Evolutionary conservation across 2,329 filamentous ascomycete species (phyloP).

Genomic region (Pyricularia grisea): DNA sequence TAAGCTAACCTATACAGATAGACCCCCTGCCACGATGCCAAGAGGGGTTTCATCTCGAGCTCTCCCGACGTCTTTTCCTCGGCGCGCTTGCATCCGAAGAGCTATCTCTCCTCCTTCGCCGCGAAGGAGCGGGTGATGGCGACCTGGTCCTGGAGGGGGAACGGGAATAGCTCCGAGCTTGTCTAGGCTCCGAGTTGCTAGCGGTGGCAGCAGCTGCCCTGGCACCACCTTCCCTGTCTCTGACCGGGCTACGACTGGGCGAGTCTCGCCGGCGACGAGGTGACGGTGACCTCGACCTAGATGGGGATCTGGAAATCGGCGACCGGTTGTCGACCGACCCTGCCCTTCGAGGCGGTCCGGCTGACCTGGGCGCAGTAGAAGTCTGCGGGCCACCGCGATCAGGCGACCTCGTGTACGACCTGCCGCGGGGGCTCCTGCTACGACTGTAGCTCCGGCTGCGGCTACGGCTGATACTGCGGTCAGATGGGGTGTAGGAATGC

Average conservation of each 20-base stretch:
- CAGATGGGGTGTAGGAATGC: slow-evolving; percentile 4
- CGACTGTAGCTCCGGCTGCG: slow-evolving; percentile 4
- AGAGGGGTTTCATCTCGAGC: neutral
- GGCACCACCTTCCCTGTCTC: neutral
- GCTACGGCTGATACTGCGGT: slow-evolving; percentile 1
- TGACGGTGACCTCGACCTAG: slow-evolving; percentile 1
- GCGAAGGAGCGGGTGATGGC: slow-evolving; percentile 9
- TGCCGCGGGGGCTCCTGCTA: slow-evolving; percentile 3
- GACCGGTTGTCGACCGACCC: neutral
- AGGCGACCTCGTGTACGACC: slow-evolving; percentile 1
- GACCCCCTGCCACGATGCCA: neutral
- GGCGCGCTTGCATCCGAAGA: slow-evolving; percentile 12
- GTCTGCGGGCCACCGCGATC: neutral
- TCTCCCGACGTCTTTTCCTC: slow-evolving; percentile 14
- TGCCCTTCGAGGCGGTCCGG: neutral
- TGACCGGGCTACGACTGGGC: slow-evolving; percentile 11
- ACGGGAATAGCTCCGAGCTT: slow-evolving; percentile 6
- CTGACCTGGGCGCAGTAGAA: neutral
- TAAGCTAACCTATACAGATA: neutral
- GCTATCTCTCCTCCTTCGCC: slow-evolving; percentile 12
- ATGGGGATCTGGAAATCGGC: neutral
- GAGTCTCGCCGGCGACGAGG: slow-evolving; percentile 5
- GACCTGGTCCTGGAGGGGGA: slow-evolving; percentile 12
- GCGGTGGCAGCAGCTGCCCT: neutral
- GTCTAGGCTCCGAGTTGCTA: neutral